Conservation (phyloP, 2,329 filamentous ascomycete species). For the Nemania abortiva region DNA sequence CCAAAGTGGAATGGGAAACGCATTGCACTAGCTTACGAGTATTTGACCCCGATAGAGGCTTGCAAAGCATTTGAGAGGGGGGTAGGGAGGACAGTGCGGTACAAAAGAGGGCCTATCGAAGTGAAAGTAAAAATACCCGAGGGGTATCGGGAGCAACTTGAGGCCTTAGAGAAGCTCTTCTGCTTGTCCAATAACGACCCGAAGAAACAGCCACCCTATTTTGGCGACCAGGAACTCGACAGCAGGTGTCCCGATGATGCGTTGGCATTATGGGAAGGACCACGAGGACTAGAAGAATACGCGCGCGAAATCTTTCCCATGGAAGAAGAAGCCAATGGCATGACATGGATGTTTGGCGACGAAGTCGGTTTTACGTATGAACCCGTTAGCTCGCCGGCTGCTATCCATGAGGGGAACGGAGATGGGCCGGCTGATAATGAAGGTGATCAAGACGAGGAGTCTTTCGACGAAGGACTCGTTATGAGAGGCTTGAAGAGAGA, state of each 20-base stretch:
- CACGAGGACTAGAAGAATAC: slow-evolving; percentile 92
- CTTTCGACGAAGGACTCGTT: slow-evolving; percentile 68
- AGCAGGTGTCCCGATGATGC: slow-evolving; percentile 78
- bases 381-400: slow-evolving; percentile 53
- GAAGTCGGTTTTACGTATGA: slow-evolving; percentile 56
- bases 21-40: slow-evolving; percentile 91
- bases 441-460: slow-evolving; percentile 62
- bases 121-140: slow-evolving; percentile 86
- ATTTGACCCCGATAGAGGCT: slow-evolving; percentile 84
- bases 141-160: slow-evolving; percentile 89
- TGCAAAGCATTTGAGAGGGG: slow-evolving; percentile 84
- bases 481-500: slow-evolving; percentile 69
- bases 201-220: slow-evolving; percentile 71
- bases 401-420: slow-evolving; percentile 60
- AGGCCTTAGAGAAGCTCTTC: slow-evolving; percentile 73
- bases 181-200: slow-evolving; percentile 63
- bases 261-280: slow-evolving; percentile 89
- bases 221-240: slow-evolving; percentile 69
- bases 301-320: slow-evolving; percentile 93
- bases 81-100: slow-evolving; percentile 80
- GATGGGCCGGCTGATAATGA: slow-evolving; percentile 53
- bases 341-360: slow-evolving; percentile 86
- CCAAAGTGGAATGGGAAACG: slow-evolving; percentile 83
- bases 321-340: slow-evolving; percentile 92
- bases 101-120: slow-evolving; percentile 82